These are phyloP conservation scores for Letharia columbiana DNA, from an alignment of 495 filamentous ascomycete genomes.

Conservation along the genomic window DNA sequence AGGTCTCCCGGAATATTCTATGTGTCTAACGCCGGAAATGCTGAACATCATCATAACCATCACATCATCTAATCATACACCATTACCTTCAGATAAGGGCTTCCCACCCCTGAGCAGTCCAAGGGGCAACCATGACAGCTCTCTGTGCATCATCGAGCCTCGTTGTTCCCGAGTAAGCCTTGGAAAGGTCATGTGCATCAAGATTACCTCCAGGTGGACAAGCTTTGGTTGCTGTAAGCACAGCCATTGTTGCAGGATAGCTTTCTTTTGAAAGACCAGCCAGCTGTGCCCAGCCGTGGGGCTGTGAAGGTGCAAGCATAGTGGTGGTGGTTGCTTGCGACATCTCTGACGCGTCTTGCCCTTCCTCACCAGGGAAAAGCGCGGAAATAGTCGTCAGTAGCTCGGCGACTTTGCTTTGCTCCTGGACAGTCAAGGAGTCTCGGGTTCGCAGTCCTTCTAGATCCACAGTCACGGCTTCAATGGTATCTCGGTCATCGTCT, in stretches of 20 bases:
- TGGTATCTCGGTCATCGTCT: slow-evolving; percentile 65
- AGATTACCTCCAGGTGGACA: slow-evolving; percentile 63
- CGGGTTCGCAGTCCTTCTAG: slow-evolving; percentile 60
- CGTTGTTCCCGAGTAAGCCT: slow-evolving; percentile 69
- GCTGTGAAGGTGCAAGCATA: slow-evolving; percentile 66
- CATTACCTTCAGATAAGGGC: slow-evolving; percentile 24
- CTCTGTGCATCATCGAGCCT: slow-evolving; percentile 63
- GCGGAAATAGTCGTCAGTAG: slow-evolving; percentile 50
- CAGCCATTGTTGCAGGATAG: slow-evolving; percentile 68
- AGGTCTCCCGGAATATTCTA: background rate
- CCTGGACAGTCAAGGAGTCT: slow-evolving; percentile 42
- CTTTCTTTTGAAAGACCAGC: slow-evolving; percentile 43
- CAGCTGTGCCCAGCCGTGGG: slow-evolving; percentile 69
- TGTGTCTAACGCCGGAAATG: background rate
- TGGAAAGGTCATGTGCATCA: slow-evolving; percentile 57
- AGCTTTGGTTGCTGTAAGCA: slow-evolving; percentile 63
- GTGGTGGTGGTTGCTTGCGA: slow-evolving; percentile 58
- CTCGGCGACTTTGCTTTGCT: slow-evolving; percentile 46
- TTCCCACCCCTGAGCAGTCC: slow-evolving; percentile 59
- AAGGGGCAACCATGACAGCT: slow-evolving; percentile 75
- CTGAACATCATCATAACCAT: background rate
- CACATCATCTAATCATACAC: slow-evolving; percentile 12
- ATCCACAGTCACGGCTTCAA: slow-evolving; percentile 74
- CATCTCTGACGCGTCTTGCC: slow-evolving; percentile 13
- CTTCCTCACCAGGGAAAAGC: slow-evolving; percentile 30